A percentile compares a stretch with the other conserved stretches of the same genome.
These are phyloP conservation scores for Rhizopogon vinicolor DNA, from an alignment of 768 basidiomycete species.

Conservation along the genomic window DNA sequence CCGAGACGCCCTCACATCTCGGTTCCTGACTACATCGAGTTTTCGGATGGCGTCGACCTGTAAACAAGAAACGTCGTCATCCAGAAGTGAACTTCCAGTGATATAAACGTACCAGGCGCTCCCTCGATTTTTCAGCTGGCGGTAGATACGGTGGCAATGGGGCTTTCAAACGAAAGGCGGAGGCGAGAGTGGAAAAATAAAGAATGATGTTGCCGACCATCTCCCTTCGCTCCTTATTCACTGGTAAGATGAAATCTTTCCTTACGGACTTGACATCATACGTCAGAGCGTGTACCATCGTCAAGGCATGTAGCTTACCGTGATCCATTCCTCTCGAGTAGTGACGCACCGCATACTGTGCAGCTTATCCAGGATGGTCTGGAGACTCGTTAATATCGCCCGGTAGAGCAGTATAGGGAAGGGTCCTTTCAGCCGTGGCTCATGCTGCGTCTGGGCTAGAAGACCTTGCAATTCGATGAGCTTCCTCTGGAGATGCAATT, in stretches of 20 bases:
- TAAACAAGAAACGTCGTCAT: not conserved
- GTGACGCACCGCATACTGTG: conserved; percentile 99
- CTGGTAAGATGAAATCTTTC: conserved; percentile 85
- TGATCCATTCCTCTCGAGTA: conserved; percentile 92
- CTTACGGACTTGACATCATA: conserved; percentile 57
- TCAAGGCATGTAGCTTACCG: conserved; percentile 35
- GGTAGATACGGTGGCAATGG: conserved; percentile 97
- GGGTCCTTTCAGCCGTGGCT: conserved; percentile 93
- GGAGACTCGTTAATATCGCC: conserved; percentile 73
- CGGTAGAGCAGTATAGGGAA: conserved; percentile 88
- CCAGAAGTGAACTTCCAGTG: not conserved
- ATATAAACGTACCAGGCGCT: conserved; percentile 54
- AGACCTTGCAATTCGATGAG: conserved; percentile 81
- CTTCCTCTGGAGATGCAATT: conserved; percentile 89
- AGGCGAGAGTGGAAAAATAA: conserved; percentile 75
- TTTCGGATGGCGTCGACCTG: conserved; percentile 80
- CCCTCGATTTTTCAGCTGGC: conserved; percentile 82
- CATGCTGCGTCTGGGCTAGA: conserved; percentile 86
- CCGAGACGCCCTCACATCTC: conserved; percentile 75
- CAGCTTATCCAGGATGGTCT: conserved; percentile 81
- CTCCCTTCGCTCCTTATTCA: conserved; percentile 83
- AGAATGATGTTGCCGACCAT: conserved; percentile 96
- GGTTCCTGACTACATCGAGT: conserved; percentile 84
- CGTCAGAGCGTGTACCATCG: not conserved
- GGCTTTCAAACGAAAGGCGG: conserved; percentile 79